Evolutionary conservation across 2,329 filamentous ascomycete genomes (phyloP), one percentile per base, ranked within the genome.

Genomic region (Huntiella abstrusa): DNA sequence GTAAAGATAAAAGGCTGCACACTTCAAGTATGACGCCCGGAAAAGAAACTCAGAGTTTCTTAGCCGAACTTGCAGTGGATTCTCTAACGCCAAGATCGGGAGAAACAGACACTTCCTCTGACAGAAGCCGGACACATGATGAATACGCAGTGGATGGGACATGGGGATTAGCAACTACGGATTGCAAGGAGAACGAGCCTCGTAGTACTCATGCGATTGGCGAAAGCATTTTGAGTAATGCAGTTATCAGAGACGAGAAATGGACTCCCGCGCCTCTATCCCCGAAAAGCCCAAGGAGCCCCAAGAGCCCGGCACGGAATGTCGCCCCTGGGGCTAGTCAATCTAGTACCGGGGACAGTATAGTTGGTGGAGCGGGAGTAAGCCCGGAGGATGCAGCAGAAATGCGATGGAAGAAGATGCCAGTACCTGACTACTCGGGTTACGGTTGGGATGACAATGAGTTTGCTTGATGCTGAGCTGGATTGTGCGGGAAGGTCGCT

Each of bases 371-470:
- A 3, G 16, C 16, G 32, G 13, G 12, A 15, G 22, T 8, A 12
- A 16, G 28, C 4, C 5, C 6, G 13, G 11, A 13, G 33, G 28
- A 34, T 13, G 12, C 5, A 28, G 41, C 8, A 36, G 37, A 19
- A 17, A 28, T 36, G 4, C 35, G 34, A 12, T 49, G 48, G 48
- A 43, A 12, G 11, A 43, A 44, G 35, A 22, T 33, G 32, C 48
- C 43, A 4, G 19, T 32, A n/a, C 33, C 13, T 7, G 48, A 49
- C 41, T 49, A 49, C 28, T 43, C 15, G 5, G 44, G 48, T 4
- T 35, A 19, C 13, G 48, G 19, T 12, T 49, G 44, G 48, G 41
- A 43, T 33, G 34, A 43, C 33, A 41, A 49, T 7, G 48, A 45
- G 7, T 15, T 16, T 8, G n/a, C 19, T 5, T 46, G 28, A 37